phyloP scores from a whole-genome alignment of 2,329 filamentous ascomycete genomes.

The Cercospora brassicicola region DNA sequence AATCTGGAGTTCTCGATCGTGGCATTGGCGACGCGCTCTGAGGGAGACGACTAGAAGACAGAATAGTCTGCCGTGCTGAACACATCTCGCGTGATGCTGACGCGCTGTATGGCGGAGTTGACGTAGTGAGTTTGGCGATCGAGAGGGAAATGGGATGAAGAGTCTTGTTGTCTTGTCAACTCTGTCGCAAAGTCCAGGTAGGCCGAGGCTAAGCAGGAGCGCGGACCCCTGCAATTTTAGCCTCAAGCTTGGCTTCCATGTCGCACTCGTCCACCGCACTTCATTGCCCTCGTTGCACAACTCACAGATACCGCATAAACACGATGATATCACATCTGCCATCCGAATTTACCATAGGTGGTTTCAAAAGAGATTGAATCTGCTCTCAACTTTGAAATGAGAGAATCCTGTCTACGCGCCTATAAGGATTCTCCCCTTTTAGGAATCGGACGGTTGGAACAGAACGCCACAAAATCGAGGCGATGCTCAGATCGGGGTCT shows the following conservation, averaged over 20 bases:
- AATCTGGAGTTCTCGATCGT: conserved; percentile 49
- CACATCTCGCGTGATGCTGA: neutral
- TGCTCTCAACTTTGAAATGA: neutral
- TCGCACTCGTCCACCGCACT: neutral
- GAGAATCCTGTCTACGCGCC: neutral
- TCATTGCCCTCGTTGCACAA: neutral
- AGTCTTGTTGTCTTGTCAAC: neutral
- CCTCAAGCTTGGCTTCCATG: neutral
- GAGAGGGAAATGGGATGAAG: neutral
- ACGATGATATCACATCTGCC: neutral
- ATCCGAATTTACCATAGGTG: neutral
- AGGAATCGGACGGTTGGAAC: neutral
- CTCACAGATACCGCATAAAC: neutral
- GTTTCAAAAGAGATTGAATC: neutral
- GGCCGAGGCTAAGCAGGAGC: conserved; percentile 2
- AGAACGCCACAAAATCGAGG: conserved; percentile 7
- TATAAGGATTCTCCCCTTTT: conserved; percentile 2
- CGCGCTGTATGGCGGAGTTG: neutral
- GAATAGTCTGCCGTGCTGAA: neutral
- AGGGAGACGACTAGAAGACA: neutral
- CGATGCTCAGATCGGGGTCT: conserved; percentile 7
- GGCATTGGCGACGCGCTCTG: conserved; percentile 40
- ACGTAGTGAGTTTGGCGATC: neutral
- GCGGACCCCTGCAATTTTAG: neutral
- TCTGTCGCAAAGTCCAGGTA: neutral